These are phyloP conservation scores for Penstemon barbatus DNA, from an alignment of 257 asterid genomes.

Conservation along the genomic window DNA sequence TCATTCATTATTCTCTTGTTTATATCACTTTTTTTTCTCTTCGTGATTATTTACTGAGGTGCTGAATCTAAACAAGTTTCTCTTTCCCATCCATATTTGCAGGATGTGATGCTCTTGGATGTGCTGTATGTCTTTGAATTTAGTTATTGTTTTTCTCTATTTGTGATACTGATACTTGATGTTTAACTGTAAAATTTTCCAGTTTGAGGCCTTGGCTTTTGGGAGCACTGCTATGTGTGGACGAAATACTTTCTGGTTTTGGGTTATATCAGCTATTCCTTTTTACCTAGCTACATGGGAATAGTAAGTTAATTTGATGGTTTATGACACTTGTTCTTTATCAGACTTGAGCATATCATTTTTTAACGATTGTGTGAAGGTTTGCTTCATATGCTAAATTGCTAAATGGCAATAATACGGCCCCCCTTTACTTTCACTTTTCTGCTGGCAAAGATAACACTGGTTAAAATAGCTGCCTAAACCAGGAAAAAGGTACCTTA, in stretches of 20 bases:
- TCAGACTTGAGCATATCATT: neutral
- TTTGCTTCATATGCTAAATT: neutral
- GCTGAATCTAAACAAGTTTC: constrained; percentile 26
- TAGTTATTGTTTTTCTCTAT: constrained; percentile 20
- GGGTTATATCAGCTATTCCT: constrained; percentile 86
- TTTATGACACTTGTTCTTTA: constrained; percentile 16
- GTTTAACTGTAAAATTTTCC: constrained; percentile 26
- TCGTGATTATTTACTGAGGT: constrained; percentile 12
- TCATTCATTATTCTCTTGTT: constrained; percentile 16
- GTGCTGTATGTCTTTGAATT: constrained; percentile 68
- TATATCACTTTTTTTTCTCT: constrained; percentile 14
- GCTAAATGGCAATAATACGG: too few species aligned
- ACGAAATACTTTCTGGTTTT: constrained; percentile 72
- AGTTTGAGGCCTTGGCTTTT: constrained; percentile 88
- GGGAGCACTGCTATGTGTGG: constrained; percentile 95
- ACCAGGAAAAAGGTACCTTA: neutral
- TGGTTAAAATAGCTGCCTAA: neutral
- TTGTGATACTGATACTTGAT: constrained; percentile 25
- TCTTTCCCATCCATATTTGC: constrained; percentile 33
- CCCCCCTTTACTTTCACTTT: neutral
- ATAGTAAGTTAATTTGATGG: constrained; percentile 51
- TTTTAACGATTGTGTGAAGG: neutral
- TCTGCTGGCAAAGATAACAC: neutral
- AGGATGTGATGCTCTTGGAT: constrained; percentile 98
- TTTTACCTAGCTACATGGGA: constrained; percentile 94